A percentile compares a stretch with the other conserved stretches of the same genome.
Evolutionary conservation across 192 early-diverging fungal genomes (phyloP).

Genomic region (Coemansia sp.): DNA sequence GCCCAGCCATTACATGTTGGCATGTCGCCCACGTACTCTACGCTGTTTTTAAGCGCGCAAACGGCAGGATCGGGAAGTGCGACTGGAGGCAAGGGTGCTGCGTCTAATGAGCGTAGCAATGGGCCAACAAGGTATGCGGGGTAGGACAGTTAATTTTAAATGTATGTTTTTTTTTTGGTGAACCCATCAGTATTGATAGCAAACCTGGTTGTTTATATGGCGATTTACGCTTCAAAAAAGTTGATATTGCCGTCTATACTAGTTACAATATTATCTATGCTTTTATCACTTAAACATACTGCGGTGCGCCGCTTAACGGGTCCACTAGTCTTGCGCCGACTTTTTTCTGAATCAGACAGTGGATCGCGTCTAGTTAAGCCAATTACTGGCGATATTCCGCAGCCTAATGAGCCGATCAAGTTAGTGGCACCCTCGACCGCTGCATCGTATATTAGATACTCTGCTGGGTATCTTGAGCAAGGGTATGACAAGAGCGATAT

Average conservation of each 20-base stretch:
- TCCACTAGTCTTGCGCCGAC: neutral
- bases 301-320: neutral
- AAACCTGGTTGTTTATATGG: neutral
- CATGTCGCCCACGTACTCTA: slow-evolving; percentile 42
- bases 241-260: neutral
- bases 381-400: slow-evolving; percentile 32
- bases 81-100: neutral
- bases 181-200: neutral
- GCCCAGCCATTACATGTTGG: slow-evolving; percentile 21
- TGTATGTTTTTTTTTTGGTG: neutral
- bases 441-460: slow-evolving; percentile 27
- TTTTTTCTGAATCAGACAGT: slow-evolving; percentile 14
- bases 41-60: slow-evolving; percentile 34
- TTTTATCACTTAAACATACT: neutral
- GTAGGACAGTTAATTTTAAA: neutral
- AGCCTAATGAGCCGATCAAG: slow-evolving; percentile 20
- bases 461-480: slow-evolving; percentile 22
- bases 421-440: slow-evolving; percentile 29
- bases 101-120: neutral
- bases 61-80: neutral
- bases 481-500: slow-evolving; percentile 38
- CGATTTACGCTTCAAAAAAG: neutral
- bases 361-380: slow-evolving; percentile 36
- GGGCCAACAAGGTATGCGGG: neutral
- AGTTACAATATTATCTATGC: too few relatives aligned